Evolutionary conservation across 371 early-diverging fungal species (phyloP).

Genomic region (Rhizopus microsporus): DNA sequence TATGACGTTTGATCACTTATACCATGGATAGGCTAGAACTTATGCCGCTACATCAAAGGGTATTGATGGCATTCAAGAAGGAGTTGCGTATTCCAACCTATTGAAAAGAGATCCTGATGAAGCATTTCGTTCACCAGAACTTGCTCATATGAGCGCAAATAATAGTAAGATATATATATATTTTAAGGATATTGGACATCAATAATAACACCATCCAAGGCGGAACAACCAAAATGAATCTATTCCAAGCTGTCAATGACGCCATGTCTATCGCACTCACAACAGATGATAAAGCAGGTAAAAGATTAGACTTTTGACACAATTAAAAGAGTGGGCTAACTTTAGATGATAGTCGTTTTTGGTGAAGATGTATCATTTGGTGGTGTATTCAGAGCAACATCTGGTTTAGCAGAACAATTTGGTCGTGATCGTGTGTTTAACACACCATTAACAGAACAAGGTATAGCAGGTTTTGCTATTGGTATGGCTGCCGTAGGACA

Average conservation of each 20-base stretch:
- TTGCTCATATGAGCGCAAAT: constrained; percentile 59
- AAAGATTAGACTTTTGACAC: background rate
- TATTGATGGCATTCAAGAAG: constrained; percentile 80
- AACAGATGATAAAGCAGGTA: constrained; percentile 87
- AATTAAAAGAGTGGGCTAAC: background rate
- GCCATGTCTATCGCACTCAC: constrained; percentile 88
- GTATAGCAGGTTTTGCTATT: constrained; percentile 97
- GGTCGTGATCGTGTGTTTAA: constrained; percentile 95
- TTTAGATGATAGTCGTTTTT: constrained; percentile 72
- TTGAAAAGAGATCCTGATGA: constrained; percentile 71
- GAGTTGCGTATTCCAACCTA: constrained; percentile 74
- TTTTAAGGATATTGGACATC: background rate
- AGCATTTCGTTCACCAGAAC: constrained; percentile 77
- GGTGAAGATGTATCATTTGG: constrained; percentile 99
- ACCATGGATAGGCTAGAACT: constrained; percentile 11
- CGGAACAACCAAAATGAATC: constrained; percentile 89
- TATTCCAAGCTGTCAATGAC: constrained; percentile 94
- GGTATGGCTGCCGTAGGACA: constrained; percentile 96
- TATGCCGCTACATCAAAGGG: constrained; percentile 55
- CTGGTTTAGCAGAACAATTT: constrained; percentile 90
- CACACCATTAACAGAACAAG: constrained; percentile 96
- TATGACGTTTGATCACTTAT: background rate
- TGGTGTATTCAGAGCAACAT: constrained; percentile 96
- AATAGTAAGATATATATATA: constrained; percentile 39
- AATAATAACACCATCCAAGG: constrained; percentile 26